phyloP scores from a whole-genome alignment of 1,139 yeast species.

The Hemisphaericaspora lyxosophila region DNA sequence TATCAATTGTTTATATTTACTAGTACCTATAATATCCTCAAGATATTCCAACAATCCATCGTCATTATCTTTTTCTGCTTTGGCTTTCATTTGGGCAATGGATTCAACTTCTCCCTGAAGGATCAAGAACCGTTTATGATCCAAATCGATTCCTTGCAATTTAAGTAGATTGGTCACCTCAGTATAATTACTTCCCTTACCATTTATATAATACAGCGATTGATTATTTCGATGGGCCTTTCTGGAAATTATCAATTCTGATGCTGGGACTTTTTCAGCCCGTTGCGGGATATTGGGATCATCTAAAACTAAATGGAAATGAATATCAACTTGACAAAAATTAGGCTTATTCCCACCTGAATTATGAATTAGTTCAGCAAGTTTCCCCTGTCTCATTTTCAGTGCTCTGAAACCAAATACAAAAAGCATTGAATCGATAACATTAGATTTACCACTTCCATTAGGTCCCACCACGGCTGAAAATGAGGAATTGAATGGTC shows the following conservation, averaged over 20 bases:
- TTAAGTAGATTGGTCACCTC: conserved; percentile 76
- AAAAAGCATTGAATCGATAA: conserved; percentile 90
- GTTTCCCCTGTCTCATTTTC: conserved; percentile 94
- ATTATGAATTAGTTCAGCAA: conserved; percentile 87
- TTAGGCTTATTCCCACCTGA: conserved; percentile 61
- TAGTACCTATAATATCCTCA: conserved; percentile 95
- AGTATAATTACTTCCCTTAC: conserved; percentile 66
- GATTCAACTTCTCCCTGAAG: conserved; percentile 98
- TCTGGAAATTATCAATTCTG: conserved; percentile 72
- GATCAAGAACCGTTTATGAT: conserved; percentile 90
- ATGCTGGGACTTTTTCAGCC: conserved; percentile 45
- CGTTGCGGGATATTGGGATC: conserved; percentile 42
- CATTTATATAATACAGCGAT: conserved; percentile 78
- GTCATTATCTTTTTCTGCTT: conserved; percentile 88
- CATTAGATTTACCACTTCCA: conserved; percentile 97
- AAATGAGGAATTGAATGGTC: conserved; percentile 91
- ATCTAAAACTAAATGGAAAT: conserved; percentile 78
- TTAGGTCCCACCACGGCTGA: conserved; percentile 99
- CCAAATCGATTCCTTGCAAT: conserved; percentile 89
- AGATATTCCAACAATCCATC: conserved; percentile 92
- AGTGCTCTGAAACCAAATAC: conserved; percentile 97
- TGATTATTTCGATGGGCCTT: conserved; percentile 75
- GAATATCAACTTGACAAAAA: conserved; percentile 90
- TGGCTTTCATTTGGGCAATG: conserved; percentile 97
- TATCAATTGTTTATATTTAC: conserved; percentile 74